These are phyloP conservation scores for Cystobasidium sp. DNA, from an alignment of 1,284 basidiomycete species.

Conservation along the genomic window DNA sequence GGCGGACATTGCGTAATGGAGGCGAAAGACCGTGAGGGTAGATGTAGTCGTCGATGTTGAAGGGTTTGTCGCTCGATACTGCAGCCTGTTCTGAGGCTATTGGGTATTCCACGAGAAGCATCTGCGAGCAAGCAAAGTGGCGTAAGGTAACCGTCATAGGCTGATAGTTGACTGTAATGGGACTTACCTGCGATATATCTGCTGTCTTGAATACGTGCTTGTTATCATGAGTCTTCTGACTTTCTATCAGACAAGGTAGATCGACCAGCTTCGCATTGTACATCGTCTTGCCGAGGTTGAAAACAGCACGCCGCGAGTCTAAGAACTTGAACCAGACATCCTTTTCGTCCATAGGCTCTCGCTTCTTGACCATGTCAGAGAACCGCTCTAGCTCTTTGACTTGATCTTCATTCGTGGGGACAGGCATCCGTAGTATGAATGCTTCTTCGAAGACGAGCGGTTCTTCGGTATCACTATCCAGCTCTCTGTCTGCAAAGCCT, in stretches of 20 bases:
- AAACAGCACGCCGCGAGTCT: conserved; percentile 88
- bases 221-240: conserved; percentile 94
- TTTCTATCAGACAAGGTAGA: conserved; percentile 89
- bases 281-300: conserved; percentile 79
- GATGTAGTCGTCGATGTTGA: conserved; percentile 94
- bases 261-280: conserved; percentile 96
- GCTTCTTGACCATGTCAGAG: conserved; percentile 68
- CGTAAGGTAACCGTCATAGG: not conserved
- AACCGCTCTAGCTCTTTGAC: conserved; percentile 53
- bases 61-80: conserved; percentile 54
- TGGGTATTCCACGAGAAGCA: conserved; percentile 77
- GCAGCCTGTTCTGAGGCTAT: conserved; percentile 70
- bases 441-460: conserved; percentile 93
- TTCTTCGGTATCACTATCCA: conserved; percentile 91
- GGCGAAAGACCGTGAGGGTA: conserved; percentile 97
- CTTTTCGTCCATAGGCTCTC: conserved; percentile 69
- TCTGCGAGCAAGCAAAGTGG: conserved; percentile 42
- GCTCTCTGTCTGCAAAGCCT: conserved; percentile 79
- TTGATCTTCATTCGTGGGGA: conserved; percentile 52
- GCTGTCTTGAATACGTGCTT: conserved; percentile 87
- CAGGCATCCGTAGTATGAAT: conserved; percentile 88
- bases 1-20: conserved; percentile 86
- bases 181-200: conserved; percentile 87
- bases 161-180: not conserved
- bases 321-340: conserved; percentile 99